Percentiles rank a stretch among this genome's conserved stretches.
These are phyloP conservation scores for Mercurialis annua DNA, from an alignment of 345 rosid genomes.

Conservation along the genomic window DNA sequence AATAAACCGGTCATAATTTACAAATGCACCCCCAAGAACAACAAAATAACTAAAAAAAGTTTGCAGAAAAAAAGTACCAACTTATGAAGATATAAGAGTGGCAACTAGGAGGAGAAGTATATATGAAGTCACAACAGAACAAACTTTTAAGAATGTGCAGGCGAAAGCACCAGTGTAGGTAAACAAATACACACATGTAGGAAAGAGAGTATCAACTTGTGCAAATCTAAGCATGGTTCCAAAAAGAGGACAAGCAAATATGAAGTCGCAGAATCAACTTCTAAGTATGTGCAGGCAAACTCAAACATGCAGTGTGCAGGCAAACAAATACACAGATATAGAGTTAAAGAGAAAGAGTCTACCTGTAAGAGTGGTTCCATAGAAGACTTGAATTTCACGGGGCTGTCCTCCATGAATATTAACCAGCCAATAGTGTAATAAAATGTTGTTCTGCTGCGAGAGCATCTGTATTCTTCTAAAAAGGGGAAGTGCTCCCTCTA, in stretches of 20 bases:
- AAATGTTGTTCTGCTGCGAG: slow-evolving; percentile 95
- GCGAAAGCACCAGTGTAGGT: no score
- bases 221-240: not conserved
- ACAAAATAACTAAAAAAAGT: not conserved
- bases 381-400: slow-evolving; percentile 91
- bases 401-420: slow-evolving; percentile 96
- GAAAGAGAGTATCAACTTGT: not conserved
- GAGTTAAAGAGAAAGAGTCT: slow-evolving; percentile 18
- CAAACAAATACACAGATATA: not conserved
- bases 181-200: no score
- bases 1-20: not conserved
- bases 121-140: not conserved
- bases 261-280: not conserved
- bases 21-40: not conserved
- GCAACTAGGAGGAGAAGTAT: not conserved
- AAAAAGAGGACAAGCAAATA: not conserved
- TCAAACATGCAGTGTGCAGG: no score
- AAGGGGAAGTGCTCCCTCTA: slow-evolving; percentile 98
- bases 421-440: slow-evolving; percentile 95
- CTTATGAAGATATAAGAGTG: not conserved
- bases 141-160: no score
- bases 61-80: not conserved
- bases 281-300: not conserved
- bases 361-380: slow-evolving; percentile 95
- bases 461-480: slow-evolving; percentile 84